Conservation (phyloP, 306 rosid species). For the Gillenia trifoliata region DNA sequence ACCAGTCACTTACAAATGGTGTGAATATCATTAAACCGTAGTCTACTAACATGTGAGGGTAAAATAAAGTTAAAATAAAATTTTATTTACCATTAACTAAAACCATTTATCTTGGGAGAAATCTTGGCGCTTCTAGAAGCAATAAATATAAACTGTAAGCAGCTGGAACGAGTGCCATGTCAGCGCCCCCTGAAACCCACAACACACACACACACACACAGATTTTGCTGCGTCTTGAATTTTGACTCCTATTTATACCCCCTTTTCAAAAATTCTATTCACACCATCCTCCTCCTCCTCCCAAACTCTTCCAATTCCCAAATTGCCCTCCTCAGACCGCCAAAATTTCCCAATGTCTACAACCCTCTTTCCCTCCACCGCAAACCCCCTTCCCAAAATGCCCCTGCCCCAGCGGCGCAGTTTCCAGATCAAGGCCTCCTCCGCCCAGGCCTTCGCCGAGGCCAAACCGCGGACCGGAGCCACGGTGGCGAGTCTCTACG, state of each 20-base stretch:
- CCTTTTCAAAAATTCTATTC: neutral
- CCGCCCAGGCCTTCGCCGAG: conserved; percentile 15
- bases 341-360: conserved; percentile 19
- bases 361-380: conserved; percentile 15
- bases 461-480: neutral
- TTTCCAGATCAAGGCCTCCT: neutral
- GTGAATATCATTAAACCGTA: no score
- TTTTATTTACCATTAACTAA: neutral
- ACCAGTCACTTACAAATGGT: no score
- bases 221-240: neutral
- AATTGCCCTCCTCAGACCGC: neutral
- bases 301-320: neutral
- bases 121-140: neutral
- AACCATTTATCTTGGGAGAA: neutral
- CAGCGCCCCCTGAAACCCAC: conserved; percentile 1
- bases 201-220: conserved; percentile 1
- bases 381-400: neutral
- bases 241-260: neutral
- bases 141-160: neutral
- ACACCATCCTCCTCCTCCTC: neutral
- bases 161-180: neutral
- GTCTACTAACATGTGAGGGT: neutral
- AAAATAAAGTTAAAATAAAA: neutral
- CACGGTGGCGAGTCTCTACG: conserved; percentile 31
- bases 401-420: neutral